These are phyloP conservation scores for Barbarea vulgaris DNA, from an alignment of 345 rosid species.

Conservation along the genomic window DNA sequence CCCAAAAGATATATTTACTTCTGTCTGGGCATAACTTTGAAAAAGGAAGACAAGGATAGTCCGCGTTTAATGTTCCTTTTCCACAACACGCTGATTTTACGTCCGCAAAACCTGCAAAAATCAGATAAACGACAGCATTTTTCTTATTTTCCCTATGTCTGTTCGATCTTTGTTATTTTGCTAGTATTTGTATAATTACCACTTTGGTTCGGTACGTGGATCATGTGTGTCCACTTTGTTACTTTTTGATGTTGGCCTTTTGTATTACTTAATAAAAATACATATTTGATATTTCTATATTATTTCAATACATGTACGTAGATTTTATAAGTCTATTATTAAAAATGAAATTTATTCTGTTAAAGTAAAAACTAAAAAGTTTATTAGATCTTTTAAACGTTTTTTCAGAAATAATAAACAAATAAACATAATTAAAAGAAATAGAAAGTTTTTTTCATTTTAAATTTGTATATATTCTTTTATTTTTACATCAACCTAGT, in stretches of 20 bases:
- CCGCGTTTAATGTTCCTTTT: conserved; percentile 57
- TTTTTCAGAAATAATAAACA: background rate
- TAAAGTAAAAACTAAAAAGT: background rate
- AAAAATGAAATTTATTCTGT: background rate
- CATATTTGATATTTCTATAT: background rate
- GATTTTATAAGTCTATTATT: background rate
- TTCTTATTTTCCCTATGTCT: background rate
- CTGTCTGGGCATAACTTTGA: conserved; percentile 64
- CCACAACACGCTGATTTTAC: conserved; percentile 84
- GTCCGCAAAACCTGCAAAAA: conserved; percentile 64
- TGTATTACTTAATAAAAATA: background rate
- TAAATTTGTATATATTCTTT: background rate
- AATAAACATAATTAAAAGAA: background rate
- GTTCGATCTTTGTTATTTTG: background rate
- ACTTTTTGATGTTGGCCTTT: background rate
- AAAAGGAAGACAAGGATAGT: conserved; percentile 54
- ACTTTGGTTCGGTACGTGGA: conserved; percentile 7
- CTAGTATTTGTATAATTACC: background rate
- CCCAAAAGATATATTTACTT: conserved; percentile 77
- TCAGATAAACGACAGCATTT: background rate
- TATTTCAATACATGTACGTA: background rate
- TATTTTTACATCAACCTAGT: background rate
- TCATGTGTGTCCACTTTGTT: background rate
- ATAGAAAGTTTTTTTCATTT: background rate
- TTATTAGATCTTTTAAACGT: background rate